Base-by-base conservation (phyloP, 805 yeast species). In the Cyberlindnera meyerae region DNA sequence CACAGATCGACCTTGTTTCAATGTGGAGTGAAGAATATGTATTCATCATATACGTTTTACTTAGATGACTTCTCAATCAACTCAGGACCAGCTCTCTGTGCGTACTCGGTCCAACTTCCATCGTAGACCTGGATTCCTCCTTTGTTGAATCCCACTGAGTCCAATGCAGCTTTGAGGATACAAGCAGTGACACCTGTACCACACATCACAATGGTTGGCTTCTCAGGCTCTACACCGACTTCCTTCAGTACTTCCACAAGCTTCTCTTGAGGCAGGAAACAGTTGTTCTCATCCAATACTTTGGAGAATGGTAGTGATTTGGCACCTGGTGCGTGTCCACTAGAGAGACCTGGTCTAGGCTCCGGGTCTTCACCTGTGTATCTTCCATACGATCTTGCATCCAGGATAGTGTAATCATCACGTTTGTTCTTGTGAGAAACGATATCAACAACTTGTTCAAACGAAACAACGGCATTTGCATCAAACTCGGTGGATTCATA, bases 121-220 rank as follows among this genome's bases (percentile, higher is more conserved):
- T 93, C 98, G 50, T 83, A 83, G 16, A 83, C 72, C 27, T 71
- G 70, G 11, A 80, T 63, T 14, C 68, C 70, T 5, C 57, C 58
- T 7, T 66, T 55, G 27, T 64, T 58, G 21, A 66, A 62, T 0
- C 77, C 78, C 9, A 73, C 67, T n/a, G 63, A 52, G 39, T 77
- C 79, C 28, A 83, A 57, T 2, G 95, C 97, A 8, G 82, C 65
- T 59, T 84, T 82, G 31, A 90, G 70, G 27, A 93, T 78, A 45
- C 90, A 86, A 1, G 97, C 97, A 9, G 97, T 81, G 33, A 93
- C 97, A 31, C 97, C 98, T 1, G 97, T 82, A 20, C 97, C 98
- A 57, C 98, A 93, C 85, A 85, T 77, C 27, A 82, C 83, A 33
- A 93, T 77, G 14, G 84, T 77, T 11, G 86, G 89, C 51, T 82